A percentile compares a stretch with the other conserved stretches of the same genome.
Evolutionary conservation across 2,329 filamentous ascomycete genomes (phyloP).

Genomic region (Fusarium humuli): DNA sequence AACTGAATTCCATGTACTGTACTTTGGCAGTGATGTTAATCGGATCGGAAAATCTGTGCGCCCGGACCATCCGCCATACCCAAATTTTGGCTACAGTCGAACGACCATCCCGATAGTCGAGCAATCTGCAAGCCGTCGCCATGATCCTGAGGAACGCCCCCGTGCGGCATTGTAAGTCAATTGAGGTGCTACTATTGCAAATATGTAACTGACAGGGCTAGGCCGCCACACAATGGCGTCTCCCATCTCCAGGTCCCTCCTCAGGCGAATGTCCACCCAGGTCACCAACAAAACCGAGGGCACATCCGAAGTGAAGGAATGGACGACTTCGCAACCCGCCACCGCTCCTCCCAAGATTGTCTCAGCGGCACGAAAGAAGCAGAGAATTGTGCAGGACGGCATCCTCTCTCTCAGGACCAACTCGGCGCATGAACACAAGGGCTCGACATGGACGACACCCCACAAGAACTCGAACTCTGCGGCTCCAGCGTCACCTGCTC

Average conservation of each 20-base stretch:
- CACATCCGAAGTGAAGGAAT: constrained; percentile 29
- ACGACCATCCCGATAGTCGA: constrained; percentile 35
- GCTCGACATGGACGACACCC: constrained; percentile 50
- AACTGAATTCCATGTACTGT: not conserved
- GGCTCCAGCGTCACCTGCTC: constrained; percentile 52
- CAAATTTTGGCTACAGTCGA: constrained; percentile 48
- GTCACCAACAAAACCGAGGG: constrained; percentile 34
- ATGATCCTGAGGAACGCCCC: constrained; percentile 69
- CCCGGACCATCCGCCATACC: constrained; percentile 32
- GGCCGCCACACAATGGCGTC: constrained; percentile 65
- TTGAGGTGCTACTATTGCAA: constrained; percentile 10
- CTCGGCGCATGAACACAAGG: constrained; percentile 51
- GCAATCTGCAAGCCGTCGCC: constrained; percentile 47
- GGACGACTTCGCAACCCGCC: constrained; percentile 40
- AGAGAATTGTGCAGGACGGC: constrained; percentile 49
- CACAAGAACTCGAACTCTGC: constrained; percentile 50
- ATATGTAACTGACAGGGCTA: constrained; percentile 46
- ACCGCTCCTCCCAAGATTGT: constrained; percentile 41
- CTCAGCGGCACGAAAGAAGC: constrained; percentile 49
- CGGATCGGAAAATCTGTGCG: constrained; percentile 44
- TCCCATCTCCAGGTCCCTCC: constrained; percentile 53
- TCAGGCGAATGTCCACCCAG: constrained; percentile 51
- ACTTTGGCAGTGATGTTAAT: constrained; percentile 5
- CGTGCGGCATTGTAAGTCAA: constrained; percentile 65
- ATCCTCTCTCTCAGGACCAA: constrained; percentile 52